These are phyloP conservation scores for Talaromyces rugulosus DNA, from an alignment of 2,329 filamentous ascomycete genomes.

Conservation along the genomic window DNA sequence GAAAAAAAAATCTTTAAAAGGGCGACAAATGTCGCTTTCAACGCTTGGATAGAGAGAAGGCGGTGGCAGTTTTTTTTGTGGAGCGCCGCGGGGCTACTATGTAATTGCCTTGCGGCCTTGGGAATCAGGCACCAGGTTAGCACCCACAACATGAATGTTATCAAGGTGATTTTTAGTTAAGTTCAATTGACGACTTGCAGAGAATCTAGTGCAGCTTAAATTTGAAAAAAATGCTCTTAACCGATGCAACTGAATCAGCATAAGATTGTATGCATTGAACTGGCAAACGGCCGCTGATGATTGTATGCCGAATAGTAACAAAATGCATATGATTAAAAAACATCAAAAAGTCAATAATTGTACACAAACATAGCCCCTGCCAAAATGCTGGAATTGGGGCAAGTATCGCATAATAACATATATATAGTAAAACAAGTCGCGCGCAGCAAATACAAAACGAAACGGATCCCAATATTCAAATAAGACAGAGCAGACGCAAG, in stretches of 20 bases:
- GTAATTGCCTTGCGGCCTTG: not conserved
- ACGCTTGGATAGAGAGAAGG: not conserved
- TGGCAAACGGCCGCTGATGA: not conserved
- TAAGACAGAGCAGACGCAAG: not conserved
- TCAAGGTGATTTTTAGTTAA: not conserved
- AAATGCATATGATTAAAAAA: not conserved
- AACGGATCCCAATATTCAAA: not conserved
- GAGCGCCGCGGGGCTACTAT: not conserved
- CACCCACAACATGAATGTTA: not conserved
- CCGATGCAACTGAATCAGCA: not conserved
- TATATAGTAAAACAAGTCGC: not conserved
- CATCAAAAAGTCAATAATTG: not conserved
- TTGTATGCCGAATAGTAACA: not conserved
- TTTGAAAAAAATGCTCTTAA: not conserved
- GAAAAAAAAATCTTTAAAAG: not conserved
- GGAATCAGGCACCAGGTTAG: not conserved
- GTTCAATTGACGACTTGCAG: not conserved
- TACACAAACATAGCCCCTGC: not conserved
- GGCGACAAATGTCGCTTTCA: not conserved
- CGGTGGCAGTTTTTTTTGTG: constrained; percentile 4
- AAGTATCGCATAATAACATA: not conserved
- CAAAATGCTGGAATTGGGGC: not conserved
- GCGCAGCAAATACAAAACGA: not conserved
- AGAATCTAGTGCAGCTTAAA: not conserved
- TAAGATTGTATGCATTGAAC: not conserved